Conservation (phyloP, 768 basidiomycete species). For the Paxillus rubicundulus region DNA sequence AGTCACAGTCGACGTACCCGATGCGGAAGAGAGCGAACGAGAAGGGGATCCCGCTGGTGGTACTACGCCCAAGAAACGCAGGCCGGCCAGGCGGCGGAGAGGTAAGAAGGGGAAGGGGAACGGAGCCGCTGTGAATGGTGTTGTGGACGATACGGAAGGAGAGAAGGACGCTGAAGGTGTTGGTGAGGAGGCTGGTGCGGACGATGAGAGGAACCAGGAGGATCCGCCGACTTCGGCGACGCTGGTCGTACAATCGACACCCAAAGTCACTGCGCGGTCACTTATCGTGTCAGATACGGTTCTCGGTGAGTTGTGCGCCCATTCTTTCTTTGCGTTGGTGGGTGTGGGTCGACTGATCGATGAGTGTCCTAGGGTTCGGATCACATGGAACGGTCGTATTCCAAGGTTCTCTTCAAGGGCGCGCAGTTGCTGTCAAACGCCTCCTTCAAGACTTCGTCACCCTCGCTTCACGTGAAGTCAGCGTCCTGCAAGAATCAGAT, state of each 20-base stretch:
- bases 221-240: conserved; percentile 9
- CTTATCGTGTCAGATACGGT: conserved; percentile 71
- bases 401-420: conserved; percentile 92
- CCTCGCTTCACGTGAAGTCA: conserved; percentile 89
- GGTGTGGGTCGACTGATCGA: conserved; percentile 5
- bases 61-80: conserved; percentile 43
- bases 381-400: conserved; percentile 97
- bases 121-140: conserved; percentile 3
- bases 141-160: conserved; percentile 22
- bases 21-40: conserved; percentile 60
- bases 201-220: conserved; percentile 22
- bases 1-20: conserved; percentile 32
- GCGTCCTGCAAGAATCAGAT: conserved; percentile 93
- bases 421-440: conserved; percentile 98
- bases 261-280: conserved; percentile 39
- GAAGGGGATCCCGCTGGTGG: conserved; percentile 42
- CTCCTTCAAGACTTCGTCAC: conserved; percentile 94
- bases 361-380: conserved; percentile 67
- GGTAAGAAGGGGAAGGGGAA: conserved; percentile 54
- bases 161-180: conserved; percentile 26
- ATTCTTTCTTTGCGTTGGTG: background rate
- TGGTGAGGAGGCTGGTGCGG: conserved; percentile 10
- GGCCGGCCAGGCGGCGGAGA: conserved; percentile 39
- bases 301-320: conserved; percentile 52
- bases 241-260: conserved; percentile 26